These are phyloP conservation scores for Macrolepiota albuminosa DNA, from an alignment of 768 basidiomycete genomes.

Conservation along the genomic window DNA sequence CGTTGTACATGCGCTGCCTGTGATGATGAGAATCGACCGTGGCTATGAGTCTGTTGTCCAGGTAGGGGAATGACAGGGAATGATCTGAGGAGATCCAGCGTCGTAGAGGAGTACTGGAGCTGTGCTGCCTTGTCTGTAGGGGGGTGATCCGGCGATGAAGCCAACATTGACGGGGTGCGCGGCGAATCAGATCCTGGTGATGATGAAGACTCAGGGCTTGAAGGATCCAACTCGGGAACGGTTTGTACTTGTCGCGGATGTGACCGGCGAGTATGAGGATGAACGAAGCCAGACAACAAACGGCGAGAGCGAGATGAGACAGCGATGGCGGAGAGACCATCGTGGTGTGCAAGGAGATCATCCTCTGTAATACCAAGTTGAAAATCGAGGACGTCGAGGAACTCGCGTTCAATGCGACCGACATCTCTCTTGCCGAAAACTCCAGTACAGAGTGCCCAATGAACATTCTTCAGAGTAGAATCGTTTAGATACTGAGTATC, in stretches of 20 bases:
- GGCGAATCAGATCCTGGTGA: conserved; percentile 24
- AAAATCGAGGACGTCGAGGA: conserved; percentile 75
- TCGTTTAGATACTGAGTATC: conserved; percentile 71
- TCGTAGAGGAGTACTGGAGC: conserved; percentile 26
- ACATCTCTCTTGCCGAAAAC: conserved; percentile 80
- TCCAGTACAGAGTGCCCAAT: conserved; percentile 84
- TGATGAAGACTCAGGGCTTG: conserved; percentile 34
- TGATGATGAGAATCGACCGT: conserved; percentile 11
- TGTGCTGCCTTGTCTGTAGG: conserved; percentile 14
- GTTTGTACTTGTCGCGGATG: neutral
- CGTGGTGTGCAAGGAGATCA: conserved; percentile 54
- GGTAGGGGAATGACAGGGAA: conserved; percentile 42
- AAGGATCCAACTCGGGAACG: conserved; percentile 42
- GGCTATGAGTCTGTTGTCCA: conserved; percentile 15
- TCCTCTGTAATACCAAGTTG: conserved; percentile 62
- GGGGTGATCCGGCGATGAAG: conserved; percentile 19
- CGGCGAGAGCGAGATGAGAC: conserved; percentile 19
- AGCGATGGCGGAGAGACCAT: conserved; percentile 28
- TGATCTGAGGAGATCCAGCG: conserved; percentile 40
- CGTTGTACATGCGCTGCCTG: conserved; percentile 14
- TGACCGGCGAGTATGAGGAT: conserved; percentile 11
- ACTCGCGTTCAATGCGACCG: conserved; percentile 78
- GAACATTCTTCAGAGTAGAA: conserved; percentile 85
- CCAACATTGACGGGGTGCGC: conserved; percentile 20
- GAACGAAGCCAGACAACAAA: conserved; percentile 18